These are phyloP conservation scores for Tolypocladium nubicola DNA, from an alignment of 2,329 filamentous ascomycete genomes.

Conservation along the genomic window DNA sequence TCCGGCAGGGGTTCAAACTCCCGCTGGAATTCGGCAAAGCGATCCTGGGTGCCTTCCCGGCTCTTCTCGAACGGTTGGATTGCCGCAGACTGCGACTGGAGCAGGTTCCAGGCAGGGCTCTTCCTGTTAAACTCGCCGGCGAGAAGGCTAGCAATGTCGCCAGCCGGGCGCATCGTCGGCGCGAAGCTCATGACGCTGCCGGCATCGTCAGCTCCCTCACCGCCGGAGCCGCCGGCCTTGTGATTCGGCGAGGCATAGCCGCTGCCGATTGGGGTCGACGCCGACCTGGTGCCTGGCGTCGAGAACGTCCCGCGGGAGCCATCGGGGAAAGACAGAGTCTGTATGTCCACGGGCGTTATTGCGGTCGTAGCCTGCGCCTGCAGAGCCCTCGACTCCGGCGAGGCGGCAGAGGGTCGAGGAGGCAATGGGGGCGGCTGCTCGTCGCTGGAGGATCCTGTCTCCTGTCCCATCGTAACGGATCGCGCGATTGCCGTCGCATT, in stretches of 20 bases:
- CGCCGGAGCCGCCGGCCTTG: conserved; percentile 17
- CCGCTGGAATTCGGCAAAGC: conserved; percentile 55
- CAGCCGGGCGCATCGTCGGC: conserved; percentile 49
- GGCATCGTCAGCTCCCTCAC: conserved; percentile 46
- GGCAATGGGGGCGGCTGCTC: conserved; percentile 44
- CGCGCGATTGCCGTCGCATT: conserved; percentile 14
- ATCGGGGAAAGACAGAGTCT: conserved; percentile 64
- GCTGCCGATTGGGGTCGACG: conserved; percentile 27
- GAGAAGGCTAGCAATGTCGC: conserved; percentile 74
- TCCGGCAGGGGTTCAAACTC: conserved; percentile 73
- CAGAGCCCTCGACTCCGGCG: conserved; percentile 27
- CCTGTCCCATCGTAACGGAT: conserved; percentile 16
- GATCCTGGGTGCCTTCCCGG: conserved; percentile 32
- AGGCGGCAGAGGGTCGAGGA: conserved; percentile 30
- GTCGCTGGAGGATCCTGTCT: conserved; percentile 21
- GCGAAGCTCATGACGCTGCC: conserved; percentile 58
- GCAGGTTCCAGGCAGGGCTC: conserved; percentile 57
- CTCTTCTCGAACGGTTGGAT: conserved; percentile 50
- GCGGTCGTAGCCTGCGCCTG: conserved; percentile 72
- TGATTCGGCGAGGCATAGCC: conserved; percentile 27
- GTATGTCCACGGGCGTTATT: conserved; percentile 69
- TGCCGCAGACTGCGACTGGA: conserved; percentile 51
- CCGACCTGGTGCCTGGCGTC: conserved; percentile 22
- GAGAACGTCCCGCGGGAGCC: conserved; percentile 55
- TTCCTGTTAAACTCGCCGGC: conserved; percentile 57